These are phyloP conservation scores for Achaetomiella virescens DNA, from an alignment of 495 filamentous ascomycete species.

Conservation along the genomic window DNA sequence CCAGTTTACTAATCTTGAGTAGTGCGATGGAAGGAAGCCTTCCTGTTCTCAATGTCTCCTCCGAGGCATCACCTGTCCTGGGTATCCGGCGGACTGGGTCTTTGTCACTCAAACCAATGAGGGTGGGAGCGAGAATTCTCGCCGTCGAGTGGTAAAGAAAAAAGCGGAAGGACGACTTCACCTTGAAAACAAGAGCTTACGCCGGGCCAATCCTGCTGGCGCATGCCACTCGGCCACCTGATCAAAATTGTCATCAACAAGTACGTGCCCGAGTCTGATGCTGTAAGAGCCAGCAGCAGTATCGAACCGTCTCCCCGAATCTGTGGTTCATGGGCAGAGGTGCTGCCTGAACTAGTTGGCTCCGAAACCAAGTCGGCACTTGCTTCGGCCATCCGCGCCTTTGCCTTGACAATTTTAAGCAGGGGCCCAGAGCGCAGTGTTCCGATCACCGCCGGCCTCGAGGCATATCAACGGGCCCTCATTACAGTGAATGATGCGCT, in stretches of 20 bases:
- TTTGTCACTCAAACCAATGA: conserved; percentile 17
- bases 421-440: conserved; percentile 7
- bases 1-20: background rate
- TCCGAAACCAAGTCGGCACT: conserved; percentile 14
- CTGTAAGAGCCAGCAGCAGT: background rate
- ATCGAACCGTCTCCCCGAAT: conserved; percentile 24
- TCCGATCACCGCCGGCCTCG: conserved; percentile 10
- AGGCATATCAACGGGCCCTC: conserved; percentile 28
- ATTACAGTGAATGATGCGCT: conserved; percentile 22
- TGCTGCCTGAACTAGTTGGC: conserved; percentile 25
- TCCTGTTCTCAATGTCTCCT: conserved; percentile 19
- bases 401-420: conserved; percentile 25
- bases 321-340: conserved; percentile 38
- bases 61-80: conserved; percentile 17
- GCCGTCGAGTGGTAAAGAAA: background rate
- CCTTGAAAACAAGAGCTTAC: background rate
- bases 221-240: conserved; percentile 9
- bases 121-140: background rate
- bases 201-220: background rate
- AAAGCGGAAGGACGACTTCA: background rate
- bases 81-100: conserved; percentile 19
- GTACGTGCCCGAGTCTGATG: conserved; percentile 13
- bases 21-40: conserved; percentile 23
- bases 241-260: conserved; percentile 12
- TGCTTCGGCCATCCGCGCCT: conserved; percentile 25